phyloP scores from a whole-genome alignment of 2,329 filamentous ascomycete genomes.

The Emericellopsis cladophorae region DNA sequence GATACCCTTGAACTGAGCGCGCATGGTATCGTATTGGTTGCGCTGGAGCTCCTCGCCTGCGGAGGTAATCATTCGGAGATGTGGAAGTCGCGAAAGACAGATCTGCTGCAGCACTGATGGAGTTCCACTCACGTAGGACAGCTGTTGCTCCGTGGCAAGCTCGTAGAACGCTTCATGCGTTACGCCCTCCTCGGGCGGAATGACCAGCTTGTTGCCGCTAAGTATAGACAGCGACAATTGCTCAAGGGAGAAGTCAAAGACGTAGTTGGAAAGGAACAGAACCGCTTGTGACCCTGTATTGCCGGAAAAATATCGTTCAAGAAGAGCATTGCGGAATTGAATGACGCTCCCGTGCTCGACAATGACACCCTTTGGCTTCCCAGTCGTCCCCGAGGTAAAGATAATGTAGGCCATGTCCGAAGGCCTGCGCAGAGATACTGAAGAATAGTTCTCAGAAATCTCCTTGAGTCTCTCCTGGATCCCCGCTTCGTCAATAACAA shows the following conservation, averaged over 20 bases:
- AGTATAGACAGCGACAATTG: neutral
- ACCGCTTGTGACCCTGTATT: slow-evolving; percentile 1
- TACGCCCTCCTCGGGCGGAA: neutral
- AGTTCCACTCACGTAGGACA: neutral
- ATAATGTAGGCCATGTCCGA: slow-evolving; percentile 5
- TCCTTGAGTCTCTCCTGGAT: neutral
- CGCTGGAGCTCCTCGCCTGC: neutral
- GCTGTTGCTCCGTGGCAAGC: neutral
- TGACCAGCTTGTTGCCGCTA: slow-evolving; percentile 1
- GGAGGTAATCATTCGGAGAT: neutral
- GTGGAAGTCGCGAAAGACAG: neutral
- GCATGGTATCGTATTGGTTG: slow-evolving; percentile 2
- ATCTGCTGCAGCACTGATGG: slow-evolving; percentile 1
- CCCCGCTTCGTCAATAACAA: neutral
- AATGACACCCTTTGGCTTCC: slow-evolving; percentile 5
- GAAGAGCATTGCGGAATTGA: slow-evolving; percentile 1
- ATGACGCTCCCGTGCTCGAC: slow-evolving; percentile 4
- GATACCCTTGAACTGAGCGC: slow-evolving; percentile 3
- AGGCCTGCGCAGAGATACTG: neutral
- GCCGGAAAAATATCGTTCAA: slow-evolving; percentile 3
- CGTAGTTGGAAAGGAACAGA: slow-evolving; percentile 4
- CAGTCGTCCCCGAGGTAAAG: slow-evolving; percentile 6
- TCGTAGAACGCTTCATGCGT: neutral
- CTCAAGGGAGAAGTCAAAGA: slow-evolving; percentile 4
- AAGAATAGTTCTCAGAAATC: neutral